Percentiles rank a stretch among this genome's conserved stretches.
Evolutionary conservation across 345 rosid genomes (phyloP).

Genomic region (Eucalyptus marginata): DNA sequence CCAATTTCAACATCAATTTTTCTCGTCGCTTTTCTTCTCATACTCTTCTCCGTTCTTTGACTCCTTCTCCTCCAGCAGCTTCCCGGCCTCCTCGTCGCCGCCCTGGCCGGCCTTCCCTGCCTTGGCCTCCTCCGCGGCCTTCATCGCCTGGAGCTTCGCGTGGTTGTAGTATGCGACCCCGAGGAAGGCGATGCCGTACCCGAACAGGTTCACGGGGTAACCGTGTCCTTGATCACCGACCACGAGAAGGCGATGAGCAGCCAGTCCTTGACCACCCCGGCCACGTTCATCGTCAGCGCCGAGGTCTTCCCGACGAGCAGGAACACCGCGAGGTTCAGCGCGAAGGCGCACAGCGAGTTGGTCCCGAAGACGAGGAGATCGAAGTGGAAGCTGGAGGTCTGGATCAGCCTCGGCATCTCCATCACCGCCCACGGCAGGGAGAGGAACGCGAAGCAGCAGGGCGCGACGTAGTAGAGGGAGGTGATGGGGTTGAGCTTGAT

Average conservation of each 20-base stretch:
- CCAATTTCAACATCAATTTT: neutral
- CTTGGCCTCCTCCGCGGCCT: neutral
- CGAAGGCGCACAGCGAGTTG: neutral
- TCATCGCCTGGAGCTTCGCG: neutral
- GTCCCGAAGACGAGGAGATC: neutral
- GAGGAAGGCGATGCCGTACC: neutral
- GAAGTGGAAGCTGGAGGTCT: neutral
- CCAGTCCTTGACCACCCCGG: neutral
- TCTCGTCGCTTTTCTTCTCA: neutral
- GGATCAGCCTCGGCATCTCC: constrained; percentile 24
- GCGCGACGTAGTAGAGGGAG: constrained; percentile 29
- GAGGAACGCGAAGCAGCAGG: constrained; percentile 28
- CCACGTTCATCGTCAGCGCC: neutral
- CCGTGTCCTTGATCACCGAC: neutral
- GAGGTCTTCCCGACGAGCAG: neutral
- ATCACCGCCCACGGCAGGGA: constrained; percentile 32
- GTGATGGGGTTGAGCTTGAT: constrained; percentile 26
- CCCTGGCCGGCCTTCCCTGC: neutral
- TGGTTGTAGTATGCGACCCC: neutral
- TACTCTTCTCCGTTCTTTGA: neutral
- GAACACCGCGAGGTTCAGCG: neutral
- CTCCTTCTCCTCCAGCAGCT: neutral
- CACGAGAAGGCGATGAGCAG: neutral
- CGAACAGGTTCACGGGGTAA: neutral
- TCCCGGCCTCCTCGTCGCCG: neutral